A percentile compares a stretch with the other conserved stretches of the same genome.
These are phyloP conservation scores for Thraustochytrium striatum DNA, from an alignment of 352 stramenopile species.

Conservation along the genomic window DNA sequence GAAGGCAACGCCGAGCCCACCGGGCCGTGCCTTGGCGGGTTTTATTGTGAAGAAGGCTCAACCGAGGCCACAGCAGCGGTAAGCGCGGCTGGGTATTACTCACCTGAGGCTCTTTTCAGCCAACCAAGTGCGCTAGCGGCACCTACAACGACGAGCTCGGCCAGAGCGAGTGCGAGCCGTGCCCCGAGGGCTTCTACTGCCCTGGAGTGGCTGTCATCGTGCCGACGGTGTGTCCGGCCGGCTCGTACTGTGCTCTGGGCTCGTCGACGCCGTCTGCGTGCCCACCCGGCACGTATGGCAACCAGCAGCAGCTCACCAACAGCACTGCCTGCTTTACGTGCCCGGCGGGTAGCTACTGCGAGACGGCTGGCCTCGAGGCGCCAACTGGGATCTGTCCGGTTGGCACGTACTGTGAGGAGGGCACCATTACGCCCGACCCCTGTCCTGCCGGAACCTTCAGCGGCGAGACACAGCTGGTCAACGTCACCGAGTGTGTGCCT, in stretches of 20 bases:
- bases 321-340: constrained; percentile 66
- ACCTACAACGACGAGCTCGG: neutral
- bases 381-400: constrained; percentile 56
- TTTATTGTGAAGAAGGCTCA: constrained; percentile 69
- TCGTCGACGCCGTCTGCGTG: constrained; percentile 64
- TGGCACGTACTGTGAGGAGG: constrained; percentile 69
- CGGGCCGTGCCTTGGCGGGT: constrained; percentile 59
- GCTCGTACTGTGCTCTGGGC: constrained; percentile 69
- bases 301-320: constrained; percentile 58
- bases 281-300: constrained; percentile 62
- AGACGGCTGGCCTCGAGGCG: constrained; percentile 46
- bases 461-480: constrained; percentile 56
- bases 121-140: constrained; percentile 54
- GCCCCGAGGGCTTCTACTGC: constrained; percentile 50
- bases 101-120: constrained; percentile 48
- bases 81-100: neutral
- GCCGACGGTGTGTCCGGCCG: constrained; percentile 60
- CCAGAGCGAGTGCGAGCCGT: constrained; percentile 17
- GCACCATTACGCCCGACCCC: neutral
- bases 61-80: constrained; percentile 51
- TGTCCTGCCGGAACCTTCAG: constrained; percentile 69
- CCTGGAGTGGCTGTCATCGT: constrained; percentile 59
- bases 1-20: constrained; percentile 50
- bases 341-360: constrained; percentile 73
- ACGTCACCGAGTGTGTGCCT: constrained; percentile 2